Base-by-base conservation (phyloP, 2,329 filamentous ascomycete genomes). In the Aspergillus jensenii region DNA sequence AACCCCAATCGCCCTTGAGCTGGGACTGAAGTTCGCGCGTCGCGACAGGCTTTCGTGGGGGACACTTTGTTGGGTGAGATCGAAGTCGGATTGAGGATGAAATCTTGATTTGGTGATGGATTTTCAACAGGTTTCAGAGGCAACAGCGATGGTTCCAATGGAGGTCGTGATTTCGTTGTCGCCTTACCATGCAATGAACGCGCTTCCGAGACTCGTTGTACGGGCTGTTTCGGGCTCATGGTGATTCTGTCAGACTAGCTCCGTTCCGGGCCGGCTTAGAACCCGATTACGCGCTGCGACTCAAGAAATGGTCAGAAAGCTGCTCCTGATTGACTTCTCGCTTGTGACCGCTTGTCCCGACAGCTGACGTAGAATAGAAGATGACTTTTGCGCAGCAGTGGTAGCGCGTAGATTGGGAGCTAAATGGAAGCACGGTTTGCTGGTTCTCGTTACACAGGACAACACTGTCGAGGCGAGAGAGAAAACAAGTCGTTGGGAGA, bases 1-100 rank as follows among this genome's bases (percentile, higher is more conserved):
- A 84, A 73, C 81, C 81, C 67, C 80, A 82, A 65, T 87, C 82
- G 62, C 83, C 84, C 66, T 82, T 83, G 62, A 81, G 81, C 40
- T 82, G 87, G 47, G 60, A 68, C 61, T 4, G 87, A 86, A 61
- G 84, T 83, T 56, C 81, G 83, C 43, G 77, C 77, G 65, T 79
- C 79, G 65, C 80, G 79, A 55, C 76, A 74, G 35, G 82, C 76
- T 77, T 95, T 96, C 68, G 83, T 84, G 11, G 90, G 91, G 55
- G 90, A 96, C 58, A 82, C 82, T 68, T 79, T 82, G 77, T 66
- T 79, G 64, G 64, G 75, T 69, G 60, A 74, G 59, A 72, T 68
- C 54, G 79, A 74, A 21, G 84, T 78, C 23, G 89, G 88, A 65
- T 89, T 86, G 66, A 93, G 82, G 56, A 87, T 77, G 66, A 88